These are phyloP conservation scores for Plantago coronopus DNA, from an alignment of 305 asterid species.

Conservation along the genomic window DNA sequence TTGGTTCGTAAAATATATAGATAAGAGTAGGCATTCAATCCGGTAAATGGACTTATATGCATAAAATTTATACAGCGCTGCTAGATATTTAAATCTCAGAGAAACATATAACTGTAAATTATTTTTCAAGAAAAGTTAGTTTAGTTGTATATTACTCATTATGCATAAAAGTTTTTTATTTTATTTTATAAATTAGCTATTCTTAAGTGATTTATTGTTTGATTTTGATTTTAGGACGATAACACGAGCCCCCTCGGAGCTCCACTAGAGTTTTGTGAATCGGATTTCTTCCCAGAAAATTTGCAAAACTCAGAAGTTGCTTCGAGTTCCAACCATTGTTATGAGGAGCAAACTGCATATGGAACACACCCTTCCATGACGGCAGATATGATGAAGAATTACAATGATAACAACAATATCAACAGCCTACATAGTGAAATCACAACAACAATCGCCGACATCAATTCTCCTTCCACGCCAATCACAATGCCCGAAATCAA, in stretches of 20 bases:
- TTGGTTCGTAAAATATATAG: neutral
- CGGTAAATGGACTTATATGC: neutral
- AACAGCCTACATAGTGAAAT: constrained; percentile 11
- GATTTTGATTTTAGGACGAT: constrained; percentile 44
- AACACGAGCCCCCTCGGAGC: constrained; percentile 55
- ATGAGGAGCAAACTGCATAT: constrained; percentile 64
- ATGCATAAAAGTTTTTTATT: neutral
- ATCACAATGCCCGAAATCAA: neutral
- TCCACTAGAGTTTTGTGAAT: constrained; percentile 58
- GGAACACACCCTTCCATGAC: constrained; percentile 28
- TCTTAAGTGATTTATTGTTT: neutral
- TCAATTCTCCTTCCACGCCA: constrained; percentile 16
- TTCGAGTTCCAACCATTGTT: constrained; percentile 64
- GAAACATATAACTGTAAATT: too few relatives aligned
- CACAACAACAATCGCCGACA: neutral
- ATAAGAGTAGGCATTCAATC: neutral
- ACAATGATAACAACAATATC: constrained; percentile 18
- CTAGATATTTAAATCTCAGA: too few relatives aligned
- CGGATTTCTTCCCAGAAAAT: constrained; percentile 51
- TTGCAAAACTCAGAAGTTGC: constrained; percentile 65
- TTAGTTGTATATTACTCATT: neutral
- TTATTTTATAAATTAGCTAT: too few relatives aligned
- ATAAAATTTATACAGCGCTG: too few relatives aligned
- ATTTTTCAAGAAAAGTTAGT: too few relatives aligned
- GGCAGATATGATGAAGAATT: constrained; percentile 33